Evolutionary conservation across 1,139 yeast genomes (phyloP).

Genomic region (Petasospora rhodanensis): DNA sequence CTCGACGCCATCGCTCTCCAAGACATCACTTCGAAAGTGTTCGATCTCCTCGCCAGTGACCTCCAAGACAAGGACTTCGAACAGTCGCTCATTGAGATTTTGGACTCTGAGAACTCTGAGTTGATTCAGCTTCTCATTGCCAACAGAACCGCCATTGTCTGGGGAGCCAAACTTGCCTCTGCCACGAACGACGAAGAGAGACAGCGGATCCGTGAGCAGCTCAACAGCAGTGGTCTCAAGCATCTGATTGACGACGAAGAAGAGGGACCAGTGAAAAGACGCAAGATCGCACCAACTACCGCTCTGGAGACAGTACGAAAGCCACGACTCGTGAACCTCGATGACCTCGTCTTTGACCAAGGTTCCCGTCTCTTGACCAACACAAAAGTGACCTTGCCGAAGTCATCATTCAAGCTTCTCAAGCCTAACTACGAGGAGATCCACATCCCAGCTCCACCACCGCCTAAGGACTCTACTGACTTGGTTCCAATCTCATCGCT

Average conservation of each 20-base stretch:
- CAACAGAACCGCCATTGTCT: constrained; percentile 51
- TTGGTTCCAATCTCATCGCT: constrained; percentile 57
- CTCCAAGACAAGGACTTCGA: constrained; percentile 44
- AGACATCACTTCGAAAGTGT: constrained; percentile 28
- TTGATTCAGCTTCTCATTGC: constrained; percentile 45
- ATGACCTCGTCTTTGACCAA: constrained; percentile 61
- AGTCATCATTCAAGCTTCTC: constrained; percentile 75
- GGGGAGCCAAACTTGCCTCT: constrained; percentile 44
- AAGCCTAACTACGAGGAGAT: constrained; percentile 80
- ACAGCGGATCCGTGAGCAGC: constrained; percentile 26
- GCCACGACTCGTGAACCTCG: constrained; percentile 62
- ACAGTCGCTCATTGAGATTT: constrained; percentile 43
- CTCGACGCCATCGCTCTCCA: constrained; percentile 36
- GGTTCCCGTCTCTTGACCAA: constrained; percentile 68
- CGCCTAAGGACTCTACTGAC: constrained; percentile 40
- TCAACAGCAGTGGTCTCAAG: constrained; percentile 32
- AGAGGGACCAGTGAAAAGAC: constrained; percentile 23
- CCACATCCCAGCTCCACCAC: constrained; percentile 74
- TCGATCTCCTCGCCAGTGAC: constrained; percentile 31
- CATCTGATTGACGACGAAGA: constrained; percentile 25
- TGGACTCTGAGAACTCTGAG: constrained; percentile 48
- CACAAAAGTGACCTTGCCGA: constrained; percentile 68
- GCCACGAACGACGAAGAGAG: constrained; percentile 35
- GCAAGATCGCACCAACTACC: constrained; percentile 15
- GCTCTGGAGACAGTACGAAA: constrained; percentile 23